phyloP scores from a whole-genome alignment of 2,329 filamentous ascomycete species.

The Paracorniculantispora psalliotae region DNA sequence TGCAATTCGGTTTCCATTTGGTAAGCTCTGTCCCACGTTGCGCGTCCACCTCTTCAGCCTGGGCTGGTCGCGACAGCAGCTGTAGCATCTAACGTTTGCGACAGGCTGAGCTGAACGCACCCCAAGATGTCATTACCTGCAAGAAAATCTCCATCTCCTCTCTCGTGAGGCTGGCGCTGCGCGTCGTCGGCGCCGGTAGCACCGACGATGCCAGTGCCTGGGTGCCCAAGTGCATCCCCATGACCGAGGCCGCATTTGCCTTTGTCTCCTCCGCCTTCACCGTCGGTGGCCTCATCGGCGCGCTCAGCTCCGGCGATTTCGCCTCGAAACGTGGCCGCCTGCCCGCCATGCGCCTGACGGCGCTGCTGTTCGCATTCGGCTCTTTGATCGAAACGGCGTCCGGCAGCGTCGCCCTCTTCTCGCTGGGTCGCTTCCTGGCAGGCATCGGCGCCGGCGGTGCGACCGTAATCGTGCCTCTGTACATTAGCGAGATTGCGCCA shows the following conservation, averaged over 20 bases:
- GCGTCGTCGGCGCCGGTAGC: not conserved
- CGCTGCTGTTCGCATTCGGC: constrained; percentile 69
- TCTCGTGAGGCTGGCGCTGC: constrained; percentile 22
- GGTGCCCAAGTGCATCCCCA: constrained; percentile 77
- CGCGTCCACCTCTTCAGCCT: not conserved
- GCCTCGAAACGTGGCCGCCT: constrained; percentile 73
- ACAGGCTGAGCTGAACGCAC: constrained; percentile 86
- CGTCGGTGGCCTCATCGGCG: constrained; percentile 79
- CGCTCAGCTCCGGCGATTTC: constrained; percentile 73
- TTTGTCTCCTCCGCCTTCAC: constrained; percentile 89
- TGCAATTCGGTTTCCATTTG: constrained; percentile 93
- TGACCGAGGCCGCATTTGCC: constrained; percentile 77
- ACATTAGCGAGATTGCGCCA: constrained; percentile 88
- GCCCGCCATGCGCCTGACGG: constrained; percentile 70
- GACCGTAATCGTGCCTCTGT: constrained; percentile 89
- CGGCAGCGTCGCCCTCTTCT: constrained; percentile 60
- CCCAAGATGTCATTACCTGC: constrained; percentile 90
- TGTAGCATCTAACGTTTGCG: constrained; percentile 13
- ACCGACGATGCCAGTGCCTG: constrained; percentile 12
- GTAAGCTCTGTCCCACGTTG: constrained; percentile 44
- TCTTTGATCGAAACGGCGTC: constrained; percentile 72
- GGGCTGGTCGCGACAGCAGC: not conserved
- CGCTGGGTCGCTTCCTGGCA: constrained; percentile 69
- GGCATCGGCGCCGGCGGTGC: constrained; percentile 83
- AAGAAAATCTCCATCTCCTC: constrained; percentile 46